Percentiles rank a stretch among this genome's conserved stretches.
These are phyloP conservation scores for Monascus purpureus DNA, from an alignment of 495 filamentous ascomycete genomes.

Conservation along the genomic window DNA sequence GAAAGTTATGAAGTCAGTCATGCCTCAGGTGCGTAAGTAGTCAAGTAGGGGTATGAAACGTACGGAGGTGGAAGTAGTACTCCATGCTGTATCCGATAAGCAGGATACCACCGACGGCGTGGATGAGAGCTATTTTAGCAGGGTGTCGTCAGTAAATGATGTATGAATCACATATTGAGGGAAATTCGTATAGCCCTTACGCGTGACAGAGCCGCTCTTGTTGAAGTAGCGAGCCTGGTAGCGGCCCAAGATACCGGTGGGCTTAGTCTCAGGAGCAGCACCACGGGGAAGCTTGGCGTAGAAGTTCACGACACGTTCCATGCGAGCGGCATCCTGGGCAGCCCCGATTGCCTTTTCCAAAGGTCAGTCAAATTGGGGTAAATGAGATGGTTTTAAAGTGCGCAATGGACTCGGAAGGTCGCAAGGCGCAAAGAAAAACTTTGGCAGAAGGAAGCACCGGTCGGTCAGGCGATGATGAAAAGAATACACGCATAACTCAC, in stretches of 20 bases:
- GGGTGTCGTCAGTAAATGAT: slow-evolving; percentile 6
- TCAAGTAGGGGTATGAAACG: slow-evolving; percentile 22
- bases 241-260: slow-evolving; percentile 64
- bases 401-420: slow-evolving; percentile 1
- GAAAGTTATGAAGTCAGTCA: slow-evolving; percentile 14
- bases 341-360: slow-evolving; percentile 65
- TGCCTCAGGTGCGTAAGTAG: neutral
- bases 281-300: slow-evolving; percentile 95
- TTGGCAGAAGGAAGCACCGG: slow-evolving; percentile 11
- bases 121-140: slow-evolving; percentile 57
- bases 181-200: slow-evolving; percentile 42
- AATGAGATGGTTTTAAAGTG: neutral
- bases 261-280: slow-evolving; percentile 61
- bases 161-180: neutral
- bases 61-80: slow-evolving; percentile 99
- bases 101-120: slow-evolving; percentile 64
- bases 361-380: slow-evolving; percentile 9
- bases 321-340: slow-evolving; percentile 84
- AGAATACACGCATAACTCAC: slow-evolving; percentile 45
- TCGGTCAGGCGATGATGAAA: slow-evolving; percentile 8
- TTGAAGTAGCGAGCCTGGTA: slow-evolving; percentile 94
- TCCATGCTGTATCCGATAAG: slow-evolving; percentile 82
- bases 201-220: slow-evolving; percentile 72
- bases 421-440: slow-evolving; percentile 9
- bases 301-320: slow-evolving; percentile 94